Evolutionary conservation across 306 rosid genomes (phyloP), one percentile per base, ranked within the genome.

Genomic region (Oemleria cerasiformis): DNA sequence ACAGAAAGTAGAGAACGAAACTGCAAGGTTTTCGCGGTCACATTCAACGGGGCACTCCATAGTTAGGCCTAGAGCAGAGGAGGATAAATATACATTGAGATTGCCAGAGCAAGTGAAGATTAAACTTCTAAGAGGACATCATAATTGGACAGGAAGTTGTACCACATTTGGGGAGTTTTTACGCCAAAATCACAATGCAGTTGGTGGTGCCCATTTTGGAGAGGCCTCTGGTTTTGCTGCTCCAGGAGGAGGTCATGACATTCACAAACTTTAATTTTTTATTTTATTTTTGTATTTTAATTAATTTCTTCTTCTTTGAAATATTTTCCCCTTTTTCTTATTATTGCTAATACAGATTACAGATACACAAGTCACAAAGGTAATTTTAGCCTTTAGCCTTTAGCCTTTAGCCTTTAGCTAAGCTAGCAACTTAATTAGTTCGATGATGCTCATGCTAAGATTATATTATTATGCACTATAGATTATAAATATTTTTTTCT

Each of bases 21-120:
- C 19, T 25, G 69, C 78, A 6, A 84, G 39, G 39, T 77, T 87
- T 69, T 36, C 78, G 0, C 76, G 90, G 78, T 84, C 91, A 8
- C 91, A 88, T 47, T 85, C 96, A 2, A 92, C 97, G 0, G 96
- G 97, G 1, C 96, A 92, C 76, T 92, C 97, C 0, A 77, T 89
- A 34, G 81, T 84, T 70, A 49, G 67, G 55, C 72, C 66, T 20
- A 81, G 77, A 86, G 63, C 66, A 23, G 71, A 61, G 10, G 68
- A 68, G 30, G 87, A 84, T 7, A 81, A 77, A 48, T 78, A 87
- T 49, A 92, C 78, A 0, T 75, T 92, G 78, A 87, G 74, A 75
- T 70, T 92, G 42, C 90, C 88, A 0, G 85, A 83, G 21, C 75
- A 81, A 60, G 77, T 85, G 17, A 59, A 16, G 75, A 38, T 36